Evolutionary conservation across 805 yeast species (phyloP).

Genomic region (Priceomyces castillae): DNA sequence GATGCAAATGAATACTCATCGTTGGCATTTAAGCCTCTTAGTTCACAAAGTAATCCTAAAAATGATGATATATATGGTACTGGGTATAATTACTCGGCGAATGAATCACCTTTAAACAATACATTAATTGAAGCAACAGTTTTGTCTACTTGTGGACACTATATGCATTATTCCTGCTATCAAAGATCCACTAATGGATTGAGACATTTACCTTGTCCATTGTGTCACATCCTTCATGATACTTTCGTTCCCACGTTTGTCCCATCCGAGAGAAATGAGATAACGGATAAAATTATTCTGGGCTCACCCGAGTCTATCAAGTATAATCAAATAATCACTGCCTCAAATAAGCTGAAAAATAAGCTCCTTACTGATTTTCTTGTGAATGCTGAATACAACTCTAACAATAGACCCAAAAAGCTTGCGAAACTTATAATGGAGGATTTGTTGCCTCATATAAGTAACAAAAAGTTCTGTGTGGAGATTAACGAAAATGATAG

Average conservation of each 20-base stretch:
- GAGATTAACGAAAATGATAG: constrained; percentile 13
- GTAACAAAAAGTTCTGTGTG: constrained; percentile 9
- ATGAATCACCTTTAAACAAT: constrained; percentile 7
- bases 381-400: constrained; percentile 23
- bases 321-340: constrained; percentile 23
- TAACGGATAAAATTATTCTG: constrained; percentile 13
- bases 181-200: constrained; percentile 22
- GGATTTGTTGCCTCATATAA: constrained; percentile 14
- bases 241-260: constrained; percentile 44
- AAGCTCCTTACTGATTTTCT: constrained; percentile 21
- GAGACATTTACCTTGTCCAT: constrained; percentile 44
- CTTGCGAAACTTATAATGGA: constrained; percentile 13
- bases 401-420: constrained; percentile 6
- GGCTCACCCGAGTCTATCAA: constrained; percentile 13
- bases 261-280: constrained; percentile 14
- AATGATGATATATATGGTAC: constrained; percentile 17
- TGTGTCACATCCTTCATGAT: constrained; percentile 47
- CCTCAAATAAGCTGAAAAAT: constrained; percentile 27
- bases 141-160: constrained; percentile 51
- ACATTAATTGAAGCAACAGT: constrained; percentile 23
- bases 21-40: constrained; percentile 23
- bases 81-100: constrained; percentile 22
- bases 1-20: constrained; percentile 13
- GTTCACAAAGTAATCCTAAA: constrained; percentile 17
- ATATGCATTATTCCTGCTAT: constrained; percentile 49